phyloP scores from a whole-genome alignment of 2,329 filamentous ascomycete genomes.

The Diplodia corticola region DNA sequence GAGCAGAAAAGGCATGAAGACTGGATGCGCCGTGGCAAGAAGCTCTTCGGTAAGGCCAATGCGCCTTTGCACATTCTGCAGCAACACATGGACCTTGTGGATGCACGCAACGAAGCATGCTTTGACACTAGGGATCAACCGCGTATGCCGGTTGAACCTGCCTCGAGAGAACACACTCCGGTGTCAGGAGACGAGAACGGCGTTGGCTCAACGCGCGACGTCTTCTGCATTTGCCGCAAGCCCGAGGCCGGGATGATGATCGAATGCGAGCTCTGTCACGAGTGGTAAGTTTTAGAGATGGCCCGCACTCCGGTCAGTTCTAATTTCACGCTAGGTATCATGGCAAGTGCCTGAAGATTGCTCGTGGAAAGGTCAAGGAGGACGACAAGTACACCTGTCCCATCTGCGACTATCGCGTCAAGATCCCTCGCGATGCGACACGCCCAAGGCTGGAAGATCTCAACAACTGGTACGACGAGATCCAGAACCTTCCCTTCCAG shows the following conservation, averaged over 20 bases:
- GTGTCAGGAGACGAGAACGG: conserved; percentile 49
- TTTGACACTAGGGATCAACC: conserved; percentile 91
- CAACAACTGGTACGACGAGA: conserved; percentile 79
- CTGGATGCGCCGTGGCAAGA: conserved; percentile 98
- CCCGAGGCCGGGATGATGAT: conserved; percentile 99
- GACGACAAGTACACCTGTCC: conserved; percentile 98
- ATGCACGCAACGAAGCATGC: conserved; percentile 84
- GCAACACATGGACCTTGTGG: conserved; percentile 89
- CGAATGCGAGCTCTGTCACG: conserved; percentile 95
- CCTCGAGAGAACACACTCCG: conserved; percentile 77
- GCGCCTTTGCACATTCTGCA: conserved; percentile 94
- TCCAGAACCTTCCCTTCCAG: conserved; percentile 80
- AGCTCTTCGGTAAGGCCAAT: conserved; percentile 96
- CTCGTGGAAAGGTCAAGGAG: conserved; percentile 95
- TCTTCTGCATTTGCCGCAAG: conserved; percentile 94
- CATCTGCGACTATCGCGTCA: conserved; percentile 95
- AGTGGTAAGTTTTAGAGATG: conserved; percentile 67
- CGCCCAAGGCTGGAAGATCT: conserved; percentile 93
- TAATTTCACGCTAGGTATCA: conserved; percentile 70
- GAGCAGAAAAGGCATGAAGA: conserved; percentile 95
- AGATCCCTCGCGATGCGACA: conserved; percentile 93
- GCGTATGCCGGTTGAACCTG: conserved; percentile 84
- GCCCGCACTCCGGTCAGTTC: conserved; percentile 30
- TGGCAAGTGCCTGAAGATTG: conserved; percentile 96
- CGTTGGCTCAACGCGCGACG: conserved; percentile 63